These are phyloP conservation scores for Ceriops decandra DNA, from an alignment of 345 rosid species.

Conservation along the genomic window DNA sequence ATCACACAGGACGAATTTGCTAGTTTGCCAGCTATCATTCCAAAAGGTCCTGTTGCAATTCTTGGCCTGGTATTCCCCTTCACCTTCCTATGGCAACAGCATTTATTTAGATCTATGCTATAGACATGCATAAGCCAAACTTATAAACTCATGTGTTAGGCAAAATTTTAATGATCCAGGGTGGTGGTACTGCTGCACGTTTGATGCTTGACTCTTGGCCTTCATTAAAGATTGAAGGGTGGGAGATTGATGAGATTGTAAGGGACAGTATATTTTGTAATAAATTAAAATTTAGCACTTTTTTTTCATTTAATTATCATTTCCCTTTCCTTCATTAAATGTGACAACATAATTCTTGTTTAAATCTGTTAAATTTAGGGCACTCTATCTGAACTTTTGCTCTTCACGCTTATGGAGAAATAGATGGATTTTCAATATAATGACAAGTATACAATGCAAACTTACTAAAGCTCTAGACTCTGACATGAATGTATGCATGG, in stretches of 20 bases:
- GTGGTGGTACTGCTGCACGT: constrained; percentile 91
- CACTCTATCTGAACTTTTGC: neutral
- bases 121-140: neutral
- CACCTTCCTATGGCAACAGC: neutral
- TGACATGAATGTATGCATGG: neutral
- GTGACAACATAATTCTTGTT: neutral
- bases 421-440: neutral
- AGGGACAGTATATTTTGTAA: constrained; percentile 12
- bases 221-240: constrained; percentile 64
- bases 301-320: neutral
- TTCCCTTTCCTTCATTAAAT: neutral
- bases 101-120: neutral
- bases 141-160: neutral
- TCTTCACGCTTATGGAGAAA: neutral
- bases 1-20: constrained; percentile 68
- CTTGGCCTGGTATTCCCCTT: constrained; percentile 60
- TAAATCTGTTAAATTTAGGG: neutral
- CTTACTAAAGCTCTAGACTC: no score
- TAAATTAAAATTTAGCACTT: neutral
- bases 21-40: constrained; percentile 63
- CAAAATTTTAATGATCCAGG: constrained; percentile 33
- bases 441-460: neutral
- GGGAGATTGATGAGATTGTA: constrained; percentile 74
- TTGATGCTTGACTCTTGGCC: constrained; percentile 82
- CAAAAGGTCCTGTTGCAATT: constrained; percentile 71